phyloP scores from a whole-genome alignment of 768 basidiomycete genomes.

The Vararia minispora region DNA sequence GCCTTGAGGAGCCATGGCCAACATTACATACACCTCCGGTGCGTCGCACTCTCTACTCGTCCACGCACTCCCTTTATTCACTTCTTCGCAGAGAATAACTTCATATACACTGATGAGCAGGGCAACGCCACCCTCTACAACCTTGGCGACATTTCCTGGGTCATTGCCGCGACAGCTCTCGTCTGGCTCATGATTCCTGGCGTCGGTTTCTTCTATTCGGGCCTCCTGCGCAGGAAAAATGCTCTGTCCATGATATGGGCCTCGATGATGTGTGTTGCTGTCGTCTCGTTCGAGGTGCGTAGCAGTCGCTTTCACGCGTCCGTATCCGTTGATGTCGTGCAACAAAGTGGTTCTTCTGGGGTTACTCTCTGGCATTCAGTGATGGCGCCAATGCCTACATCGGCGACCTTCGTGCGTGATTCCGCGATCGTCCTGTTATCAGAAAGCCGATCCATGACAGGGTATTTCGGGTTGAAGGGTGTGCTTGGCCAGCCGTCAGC shows the following conservation, averaged over 20 bases:
- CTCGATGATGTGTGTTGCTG: slow-evolving; percentile 62
- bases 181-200: slow-evolving; percentile 60
- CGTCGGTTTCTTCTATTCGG: slow-evolving; percentile 85
- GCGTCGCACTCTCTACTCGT: background rate
- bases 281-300: slow-evolving; percentile 73
- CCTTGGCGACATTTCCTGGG: slow-evolving; percentile 61
- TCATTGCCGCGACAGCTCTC: slow-evolving; percentile 63
- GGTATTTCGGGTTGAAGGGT: slow-evolving; percentile 72
- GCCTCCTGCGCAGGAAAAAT: slow-evolving; percentile 85
- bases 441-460: slow-evolving; percentile 24
- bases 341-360: slow-evolving; percentile 94
- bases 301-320: background rate
- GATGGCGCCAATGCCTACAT: slow-evolving; percentile 68
- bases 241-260: slow-evolving; percentile 85
- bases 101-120: too few relatives aligned
- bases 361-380: slow-evolving; percentile 85
- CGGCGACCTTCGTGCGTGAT: slow-evolving; percentile 65
- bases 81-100: too few relatives aligned
- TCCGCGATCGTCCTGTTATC: background rate
- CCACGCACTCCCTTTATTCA: slow-evolving; percentile 5
- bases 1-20: slow-evolving; percentile 20
- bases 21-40: slow-evolving; percentile 19
- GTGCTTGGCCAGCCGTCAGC: slow-evolving; percentile 70
- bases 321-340: slow-evolving; percentile 1
- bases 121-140: slow-evolving; percentile 29